phyloP scores from a whole-genome alignment of 148 eudicot genomes.

The Rhododendron kiyosumense region DNA sequence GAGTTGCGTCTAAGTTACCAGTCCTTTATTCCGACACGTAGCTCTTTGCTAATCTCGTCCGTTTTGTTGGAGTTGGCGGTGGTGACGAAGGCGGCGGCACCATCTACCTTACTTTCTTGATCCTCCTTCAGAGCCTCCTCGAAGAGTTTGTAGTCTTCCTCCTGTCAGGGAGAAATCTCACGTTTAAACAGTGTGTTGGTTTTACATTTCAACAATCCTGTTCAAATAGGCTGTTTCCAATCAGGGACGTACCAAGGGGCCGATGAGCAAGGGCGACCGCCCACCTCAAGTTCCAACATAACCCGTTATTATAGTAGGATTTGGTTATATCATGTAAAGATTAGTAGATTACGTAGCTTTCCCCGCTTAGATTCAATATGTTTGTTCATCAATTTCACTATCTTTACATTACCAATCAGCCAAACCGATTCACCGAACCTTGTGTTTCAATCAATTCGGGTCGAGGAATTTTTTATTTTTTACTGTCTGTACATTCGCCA shows the following conservation, averaged over 20 bases:
- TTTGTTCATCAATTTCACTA: not conserved
- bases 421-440: not conserved
- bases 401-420: not conserved
- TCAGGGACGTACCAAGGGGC: not conserved
- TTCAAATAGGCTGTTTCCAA: not conserved
- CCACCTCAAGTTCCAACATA: not conserved
- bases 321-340: not conserved
- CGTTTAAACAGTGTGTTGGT: not conserved
- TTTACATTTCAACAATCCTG: not conserved
- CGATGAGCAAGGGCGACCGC: not conserved
- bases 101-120: slow-evolving; percentile 17
- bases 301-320: too few species aligned
- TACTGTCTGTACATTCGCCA: too few species aligned
- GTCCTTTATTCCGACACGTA: slow-evolving; percentile 61
- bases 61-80: slow-evolving; percentile 3
- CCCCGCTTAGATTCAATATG: not conserved
- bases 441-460: too few species aligned
- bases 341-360: not conserved
- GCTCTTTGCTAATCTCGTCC: slow-evolving; percentile 28
- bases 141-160: slow-evolving; percentile 45
- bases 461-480: too few species aligned
- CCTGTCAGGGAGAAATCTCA: slow-evolving; percentile 23
- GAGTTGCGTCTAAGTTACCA: slow-evolving; percentile 35
- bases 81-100: not conserved
- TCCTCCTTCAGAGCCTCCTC: slow-evolving; percentile 36